These are phyloP conservation scores for Chondrus crispus DNA, from an alignment of 23 red algal genomes.

Conservation along the genomic window DNA sequence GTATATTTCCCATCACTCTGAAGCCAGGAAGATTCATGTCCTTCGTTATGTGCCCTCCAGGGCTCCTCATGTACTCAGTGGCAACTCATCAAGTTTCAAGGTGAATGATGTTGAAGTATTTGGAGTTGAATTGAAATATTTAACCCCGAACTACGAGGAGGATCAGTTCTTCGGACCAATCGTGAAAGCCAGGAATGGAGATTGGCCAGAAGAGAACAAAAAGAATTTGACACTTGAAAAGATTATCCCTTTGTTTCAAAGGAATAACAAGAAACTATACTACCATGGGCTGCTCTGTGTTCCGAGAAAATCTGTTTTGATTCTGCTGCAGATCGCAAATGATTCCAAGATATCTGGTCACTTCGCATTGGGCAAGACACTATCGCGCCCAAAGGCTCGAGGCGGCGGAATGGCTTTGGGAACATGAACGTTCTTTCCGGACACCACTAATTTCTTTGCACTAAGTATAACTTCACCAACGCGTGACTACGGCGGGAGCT, in stretches of 20 bases:
- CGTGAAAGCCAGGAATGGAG: background rate
- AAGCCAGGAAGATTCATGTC: background rate
- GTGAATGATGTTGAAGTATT: background rate
- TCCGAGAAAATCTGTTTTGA: background rate
- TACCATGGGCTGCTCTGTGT: background rate
- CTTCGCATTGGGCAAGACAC: background rate
- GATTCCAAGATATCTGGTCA: background rate
- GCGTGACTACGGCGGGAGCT: background rate
- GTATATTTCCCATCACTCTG: no score
- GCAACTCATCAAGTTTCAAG: no score
- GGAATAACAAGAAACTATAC: background rate
- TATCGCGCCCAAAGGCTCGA: no score
- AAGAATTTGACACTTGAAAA: no score
- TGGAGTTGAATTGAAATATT: background rate
- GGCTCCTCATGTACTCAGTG: background rate
- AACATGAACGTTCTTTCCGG: background rate
- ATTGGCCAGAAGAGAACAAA: no score
- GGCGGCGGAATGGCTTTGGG: background rate
- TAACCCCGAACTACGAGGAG: background rate
- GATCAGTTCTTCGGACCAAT: conserved; percentile 15
- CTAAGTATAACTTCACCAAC: background rate
- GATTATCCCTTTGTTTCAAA: no score
- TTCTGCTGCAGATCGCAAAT: background rate
- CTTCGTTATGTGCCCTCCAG: background rate
- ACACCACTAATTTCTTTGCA: background rate